phyloP scores from a whole-genome alignment of 306 rosid genomes.

The Cajanus cajan region DNA sequence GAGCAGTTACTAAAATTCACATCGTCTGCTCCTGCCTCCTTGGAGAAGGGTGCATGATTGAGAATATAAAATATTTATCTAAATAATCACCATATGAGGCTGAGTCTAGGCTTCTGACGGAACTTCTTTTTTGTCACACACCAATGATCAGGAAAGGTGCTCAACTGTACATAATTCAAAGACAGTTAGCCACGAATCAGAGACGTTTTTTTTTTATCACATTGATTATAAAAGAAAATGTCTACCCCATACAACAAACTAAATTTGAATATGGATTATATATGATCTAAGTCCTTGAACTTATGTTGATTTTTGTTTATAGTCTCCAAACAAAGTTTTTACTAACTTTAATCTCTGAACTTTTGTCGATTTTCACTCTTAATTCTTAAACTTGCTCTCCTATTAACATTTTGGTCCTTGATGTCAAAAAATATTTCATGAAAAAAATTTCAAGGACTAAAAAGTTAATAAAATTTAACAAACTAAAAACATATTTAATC shows the following conservation, averaged over 20 bases:
- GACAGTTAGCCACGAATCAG: slow-evolving; percentile 16
- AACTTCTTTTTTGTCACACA: slow-evolving; percentile 73
- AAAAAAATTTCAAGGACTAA: too few relatives aligned
- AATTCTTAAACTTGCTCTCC: too few relatives aligned
- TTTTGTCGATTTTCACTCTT: too few relatives aligned
- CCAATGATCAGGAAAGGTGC: slow-evolving; percentile 86
- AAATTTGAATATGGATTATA: too few relatives aligned
- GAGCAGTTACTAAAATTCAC: neutral
- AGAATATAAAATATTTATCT: neutral
- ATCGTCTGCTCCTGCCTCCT: slow-evolving; percentile 10
- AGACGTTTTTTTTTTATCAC: neutral
- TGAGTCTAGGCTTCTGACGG: slow-evolving; percentile 55
- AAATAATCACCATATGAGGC: slow-evolving; percentile 56
- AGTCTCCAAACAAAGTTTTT: too few relatives aligned
- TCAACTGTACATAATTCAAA: slow-evolving; percentile 51
- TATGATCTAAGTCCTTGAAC: too few relatives aligned
- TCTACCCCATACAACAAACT: neutral
- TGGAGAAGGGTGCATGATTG: neutral
- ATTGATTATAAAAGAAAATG: neutral
- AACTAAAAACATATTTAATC: too few relatives aligned
- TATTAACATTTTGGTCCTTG: too few relatives aligned
- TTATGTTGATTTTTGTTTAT: too few relatives aligned
- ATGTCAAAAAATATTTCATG: too few relatives aligned
- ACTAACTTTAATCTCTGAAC: too few relatives aligned
- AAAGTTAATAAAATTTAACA: too few relatives aligned